Base-by-base conservation (phyloP, 2,329 filamentous ascomycete species). In the Colletotrichum destructivum region DNA sequence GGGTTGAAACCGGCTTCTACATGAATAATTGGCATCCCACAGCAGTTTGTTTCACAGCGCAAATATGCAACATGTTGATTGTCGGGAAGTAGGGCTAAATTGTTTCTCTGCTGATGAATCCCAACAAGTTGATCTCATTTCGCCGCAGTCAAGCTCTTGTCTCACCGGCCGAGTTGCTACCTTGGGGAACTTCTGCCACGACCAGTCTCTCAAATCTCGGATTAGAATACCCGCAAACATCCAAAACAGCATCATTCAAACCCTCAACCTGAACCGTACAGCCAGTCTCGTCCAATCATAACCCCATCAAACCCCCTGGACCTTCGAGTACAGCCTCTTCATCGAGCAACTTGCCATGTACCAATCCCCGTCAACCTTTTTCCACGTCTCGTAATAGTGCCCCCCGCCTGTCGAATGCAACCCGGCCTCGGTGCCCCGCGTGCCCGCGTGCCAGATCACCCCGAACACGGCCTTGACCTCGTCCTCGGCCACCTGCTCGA, bases 331-430 rank as follows among this genome's bases (percentile, higher is more conserved):
- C 13, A 69, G 6, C 69, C 69, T 69, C 44, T 49, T 56, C 72
- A 74, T 72, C 47, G 31, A 65, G 38, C 68, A 51, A 21, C 62
- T 56, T 38, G 63, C 21, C 42, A 74, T 21, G 40, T 62, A 64
- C 69, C 73, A 74, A n/a, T 70, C 72, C 21, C 59, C 73, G 1
- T 62, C 65, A 21, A 67, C 55, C 42, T 21, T 51, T 8, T 51
- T 59, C 72, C 73, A 73, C 0, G 65, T 72, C 62, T 74, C 73
- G 18, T 73, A 49, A 18, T 74, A 74, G 12, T 74, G 64, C 7
- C 72, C 73, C 1, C 55, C 73, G 7, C 73, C 71, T 0, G 70
- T 71, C 11, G 21, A 26, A 11, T 63, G 61, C 13, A 51, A 1
- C 5, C 66, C 62, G 9, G 16, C 44, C 35, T 61, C 62, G 9